Evolutionary conservation across 805 yeast genomes (phyloP), one percentile per base, ranked within the genome.

Genomic region (Lipomyces sp.): DNA sequence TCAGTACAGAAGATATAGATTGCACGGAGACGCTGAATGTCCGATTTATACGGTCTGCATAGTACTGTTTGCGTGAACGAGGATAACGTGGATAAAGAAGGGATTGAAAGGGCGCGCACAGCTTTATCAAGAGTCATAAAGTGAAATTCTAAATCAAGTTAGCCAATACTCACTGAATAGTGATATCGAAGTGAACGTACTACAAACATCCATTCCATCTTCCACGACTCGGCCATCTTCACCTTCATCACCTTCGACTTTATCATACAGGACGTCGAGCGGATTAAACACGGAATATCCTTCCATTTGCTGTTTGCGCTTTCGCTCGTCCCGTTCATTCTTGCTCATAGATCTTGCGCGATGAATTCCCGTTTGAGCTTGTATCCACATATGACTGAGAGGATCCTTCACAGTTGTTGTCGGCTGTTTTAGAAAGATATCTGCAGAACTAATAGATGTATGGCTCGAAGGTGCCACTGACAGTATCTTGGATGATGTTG

Each of bases 331-430:
- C 52, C 84, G 81, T 55, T 90, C 96, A 47, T 75, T 76, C 4
- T 79, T 70, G 2, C 84, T 78, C 22, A 87, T 68, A 0, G 95
- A 78, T 56, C 81, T 82, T 49, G 89, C 81, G 60, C 97, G 75
- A 64, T 84, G 79, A 46, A 89, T 67, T 58, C 82, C 90, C 41
- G 79, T 69, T 41, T 77, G 74, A 14, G 74, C 72, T 22, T 77
- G 79, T 19, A 80, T 71, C 84, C 84, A 79, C 32, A 58, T 54
- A 28, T 57, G 50, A 47, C 45, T 45, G 38, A 35, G 59, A 2
- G 44, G 4, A 19, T 39, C 51, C n/a, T 19, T 14, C 18, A 55
- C 24, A 14, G 34, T 44, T 24, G 38, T 5, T 24, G 39, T 39
- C 11, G 41, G 41, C 19, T 43, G 50, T 10, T 28, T 43, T 2